Base-by-base conservation (phyloP, 306 rosid species). In the Fragaria iinumae region DNA sequence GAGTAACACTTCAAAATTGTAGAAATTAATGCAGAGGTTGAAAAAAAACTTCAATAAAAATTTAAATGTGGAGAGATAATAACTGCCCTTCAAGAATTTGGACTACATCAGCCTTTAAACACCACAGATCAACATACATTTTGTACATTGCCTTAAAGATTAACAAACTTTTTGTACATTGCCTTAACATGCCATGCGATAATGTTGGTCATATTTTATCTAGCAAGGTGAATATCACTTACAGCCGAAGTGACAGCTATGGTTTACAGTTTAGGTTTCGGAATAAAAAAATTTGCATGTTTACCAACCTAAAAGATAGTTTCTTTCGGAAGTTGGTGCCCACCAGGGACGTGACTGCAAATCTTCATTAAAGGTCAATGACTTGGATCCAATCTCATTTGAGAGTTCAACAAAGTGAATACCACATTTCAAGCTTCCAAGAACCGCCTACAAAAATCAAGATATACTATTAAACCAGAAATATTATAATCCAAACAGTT, bases 321-420 rank as follows among this genome's bases (percentile, higher is more conserved):
- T 96, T 80, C 87, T 86, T 74, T 91, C 99, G n/a, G 89, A 67
- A 34, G 90, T 88, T 76, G 98, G 99, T 9, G 96, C 81, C 99
- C 99, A 96, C 97, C 99, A 96, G 23, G 98, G 99, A 38, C 99
- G 90, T 60, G 92, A 63, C 81, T 88, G 85, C 89, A 87, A 73
- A 80, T 96, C 97, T 86, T 96, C 98, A 83, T 91, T 93, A 80
- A 91, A 96, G 73, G 97, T 88, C 87, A 93, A 71, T 79, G 97
- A 88, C 75, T 93, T 90, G 20, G 96, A 86, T 71, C 93, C 93
- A 83, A 96, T 84, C 85, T 91, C 97, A 71, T 86, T 88, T 64
- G 93, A 86, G 81, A 96, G 91, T 83, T 93, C 96, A 85, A 85
- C 87, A 80, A 96, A 93, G 84, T 88, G 83, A 87, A 53, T 43